Evolutionary conservation across 1,139 yeast species (phyloP), one percentile per base, ranked within the genome.

Genomic region (Pichia sp.): DNA sequence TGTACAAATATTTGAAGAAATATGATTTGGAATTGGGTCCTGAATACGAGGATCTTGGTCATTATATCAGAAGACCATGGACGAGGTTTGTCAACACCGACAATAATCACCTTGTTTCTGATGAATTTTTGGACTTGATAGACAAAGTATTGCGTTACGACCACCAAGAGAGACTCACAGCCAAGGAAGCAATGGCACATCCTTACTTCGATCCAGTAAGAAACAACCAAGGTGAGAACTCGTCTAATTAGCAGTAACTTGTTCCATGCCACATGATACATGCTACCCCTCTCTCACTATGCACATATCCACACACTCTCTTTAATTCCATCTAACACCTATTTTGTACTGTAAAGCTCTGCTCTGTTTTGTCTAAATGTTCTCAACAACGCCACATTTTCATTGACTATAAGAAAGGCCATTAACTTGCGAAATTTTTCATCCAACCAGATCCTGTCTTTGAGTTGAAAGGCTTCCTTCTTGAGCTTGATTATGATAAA

Each of bases 101-200:
- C 27, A 52, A 51, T 62, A 66, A 67, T 45, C 69, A 72, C 48
- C 58, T 78, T 45, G 74, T 76, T 20, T 68, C 67, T 42, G 76
- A 75, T n/a, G 83, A 76, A 44, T 71, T 74, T 25, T 56, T 80
- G 36, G 85, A 78, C 51, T 68, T 81, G 45, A 68, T 81, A 44
- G 87, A 80, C 52, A 69, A 72, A 44, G 62, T 80, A 41, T 65
- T 81, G 52, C 70, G 77, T 36, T 81, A 77, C 50, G 88, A 81
- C 52, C 91, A 81, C 53, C 80, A 77, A 53, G 74, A 74, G 52
- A 69, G 91, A 56, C 68, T 82, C 27, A 80, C 91, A 4, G 91
- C 91, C 1, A 67, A 69, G 53, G 88, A 81, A 52, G 84, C 88
- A 21, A 72, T 80, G 75, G 67, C 58, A 19, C 87, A 80, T 62